phyloP scores from a whole-genome alignment of 352 stramenopile genomes.

The Globisporangium irregulare region DNA sequence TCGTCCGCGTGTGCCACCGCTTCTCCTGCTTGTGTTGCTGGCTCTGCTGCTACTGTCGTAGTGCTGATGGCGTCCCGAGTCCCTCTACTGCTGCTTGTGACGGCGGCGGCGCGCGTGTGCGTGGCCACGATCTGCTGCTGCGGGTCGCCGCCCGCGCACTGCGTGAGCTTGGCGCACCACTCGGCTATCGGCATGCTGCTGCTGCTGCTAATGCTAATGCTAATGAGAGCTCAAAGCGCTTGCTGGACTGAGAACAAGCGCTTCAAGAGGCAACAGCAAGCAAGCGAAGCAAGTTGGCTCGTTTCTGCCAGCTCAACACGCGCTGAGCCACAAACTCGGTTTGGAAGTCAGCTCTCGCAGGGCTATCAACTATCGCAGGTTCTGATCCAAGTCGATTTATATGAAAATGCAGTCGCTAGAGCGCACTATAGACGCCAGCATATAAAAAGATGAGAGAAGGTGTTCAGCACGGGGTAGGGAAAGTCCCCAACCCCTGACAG shows the following conservation, averaged over 20 bases:
- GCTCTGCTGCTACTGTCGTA: neutral
- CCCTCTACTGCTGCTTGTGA: neutral
- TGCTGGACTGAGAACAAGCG: neutral
- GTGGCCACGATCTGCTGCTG: conserved; percentile 7
- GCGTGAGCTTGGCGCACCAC: conserved; percentile 19
- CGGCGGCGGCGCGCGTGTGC: neutral
- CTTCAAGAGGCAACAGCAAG: conserved; percentile 3
- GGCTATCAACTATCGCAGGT: neutral
- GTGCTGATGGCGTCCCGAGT: neutral
- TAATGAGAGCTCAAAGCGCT: neutral
- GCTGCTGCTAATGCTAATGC: neutral
- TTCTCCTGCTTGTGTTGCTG: neutral
- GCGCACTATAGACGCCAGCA: neutral
- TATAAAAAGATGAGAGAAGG: neutral
- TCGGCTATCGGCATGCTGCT: conserved; percentile 13
- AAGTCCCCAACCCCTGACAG: neutral
- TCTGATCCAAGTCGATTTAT: neutral
- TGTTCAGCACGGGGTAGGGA: conserved; percentile 2
- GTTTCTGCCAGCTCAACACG: conserved; percentile 8
- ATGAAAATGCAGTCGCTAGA: neutral
- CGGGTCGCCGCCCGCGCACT: conserved; percentile 10
- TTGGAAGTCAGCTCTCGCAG: neutral
- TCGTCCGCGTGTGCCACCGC: neutral
- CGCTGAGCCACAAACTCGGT: conserved; percentile 7
- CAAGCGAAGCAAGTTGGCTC: conserved; percentile 1